phyloP scores from a whole-genome alignment of 257 asterid species.

The Cordia subcordata region DNA sequence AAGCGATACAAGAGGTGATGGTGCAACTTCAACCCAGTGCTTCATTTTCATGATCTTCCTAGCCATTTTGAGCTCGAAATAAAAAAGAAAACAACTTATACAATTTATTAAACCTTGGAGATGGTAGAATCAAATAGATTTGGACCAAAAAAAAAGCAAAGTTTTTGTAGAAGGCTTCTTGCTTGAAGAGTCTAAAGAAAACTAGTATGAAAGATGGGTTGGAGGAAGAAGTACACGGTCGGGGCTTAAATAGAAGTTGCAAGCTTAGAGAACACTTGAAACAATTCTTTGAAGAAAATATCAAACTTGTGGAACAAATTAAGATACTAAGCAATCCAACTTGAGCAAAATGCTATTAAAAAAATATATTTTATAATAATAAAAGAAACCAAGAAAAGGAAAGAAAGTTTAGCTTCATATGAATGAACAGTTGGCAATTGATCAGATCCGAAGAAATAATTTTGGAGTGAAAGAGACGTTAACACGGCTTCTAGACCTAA shows the following conservation, averaged over 20 bases:
- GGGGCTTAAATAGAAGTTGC: too few species aligned
- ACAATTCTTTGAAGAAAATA: not conserved
- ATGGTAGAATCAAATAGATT: too few species aligned
- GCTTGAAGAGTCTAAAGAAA: too few species aligned
- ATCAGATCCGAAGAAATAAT: too few species aligned
- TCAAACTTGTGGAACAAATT: not conserved
- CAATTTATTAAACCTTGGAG: too few species aligned
- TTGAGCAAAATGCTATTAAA: not conserved
- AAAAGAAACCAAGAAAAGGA: not conserved
- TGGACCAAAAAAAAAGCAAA: not conserved
- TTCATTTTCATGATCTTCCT: conserved; percentile 3
- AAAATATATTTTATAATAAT: not conserved
- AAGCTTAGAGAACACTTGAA: too few species aligned
- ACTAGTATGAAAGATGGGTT: too few species aligned
- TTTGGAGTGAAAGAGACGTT: too few species aligned
- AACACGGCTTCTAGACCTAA: too few species aligned
- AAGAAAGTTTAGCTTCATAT: conserved; percentile 3
- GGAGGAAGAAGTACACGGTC: too few species aligned
- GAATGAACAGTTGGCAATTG: too few species aligned
- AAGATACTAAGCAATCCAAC: conserved; percentile 13
- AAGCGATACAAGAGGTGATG: conserved; percentile 22
- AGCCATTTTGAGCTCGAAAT: not conserved
- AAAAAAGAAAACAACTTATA: too few species aligned
- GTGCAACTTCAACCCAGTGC: conserved; percentile 35
- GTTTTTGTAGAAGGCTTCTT: not conserved